phyloP scores from a whole-genome alignment of 176 grass and related monocot species.

The Typha latifolia region DNA sequence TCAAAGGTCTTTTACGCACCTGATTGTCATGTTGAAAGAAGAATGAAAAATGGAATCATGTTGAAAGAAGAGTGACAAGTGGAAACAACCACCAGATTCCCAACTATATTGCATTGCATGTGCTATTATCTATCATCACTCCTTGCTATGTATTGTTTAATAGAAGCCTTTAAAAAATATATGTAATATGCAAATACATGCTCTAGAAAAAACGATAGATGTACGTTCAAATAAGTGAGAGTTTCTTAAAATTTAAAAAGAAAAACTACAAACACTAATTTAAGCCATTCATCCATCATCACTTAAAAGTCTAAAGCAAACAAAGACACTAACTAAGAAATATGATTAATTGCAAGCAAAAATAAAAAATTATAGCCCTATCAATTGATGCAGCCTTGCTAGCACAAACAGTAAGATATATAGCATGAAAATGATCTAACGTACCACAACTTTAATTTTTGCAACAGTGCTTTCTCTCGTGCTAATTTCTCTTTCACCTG shows the following conservation, averaged over 20 bases:
- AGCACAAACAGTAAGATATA: not conserved
- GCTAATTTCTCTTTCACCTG: conserved; percentile 55
- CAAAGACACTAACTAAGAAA: not conserved
- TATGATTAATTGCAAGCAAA: no score
- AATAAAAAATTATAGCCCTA: no score
- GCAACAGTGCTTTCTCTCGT: conserved; percentile 86
- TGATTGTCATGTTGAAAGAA: conserved; percentile 27
- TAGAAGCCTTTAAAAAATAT: no score
- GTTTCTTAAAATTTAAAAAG: no score
- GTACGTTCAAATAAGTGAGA: no score
- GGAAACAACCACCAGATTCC: no score
- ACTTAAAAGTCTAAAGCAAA: not conserved
- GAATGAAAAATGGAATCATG: not conserved
- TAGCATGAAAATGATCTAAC: conserved; percentile 7
- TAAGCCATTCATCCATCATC: not conserved
- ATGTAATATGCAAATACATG: no score
- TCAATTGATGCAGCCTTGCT: no score
- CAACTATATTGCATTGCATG: not conserved
- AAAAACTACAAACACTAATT: not conserved
- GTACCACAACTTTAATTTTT: conserved; percentile 99
- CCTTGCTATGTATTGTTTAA: no score
- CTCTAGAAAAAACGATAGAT: no score
- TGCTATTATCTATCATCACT: not conserved
- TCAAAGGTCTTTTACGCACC: conserved; percentile 97
- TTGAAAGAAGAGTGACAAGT: not conserved